Percentiles rank a stretch among this genome's conserved stretches.
Evolutionary conservation across 176 grass and related monocot species (phyloP).

Genomic region (Hsuehochloa calcarea): DNA sequence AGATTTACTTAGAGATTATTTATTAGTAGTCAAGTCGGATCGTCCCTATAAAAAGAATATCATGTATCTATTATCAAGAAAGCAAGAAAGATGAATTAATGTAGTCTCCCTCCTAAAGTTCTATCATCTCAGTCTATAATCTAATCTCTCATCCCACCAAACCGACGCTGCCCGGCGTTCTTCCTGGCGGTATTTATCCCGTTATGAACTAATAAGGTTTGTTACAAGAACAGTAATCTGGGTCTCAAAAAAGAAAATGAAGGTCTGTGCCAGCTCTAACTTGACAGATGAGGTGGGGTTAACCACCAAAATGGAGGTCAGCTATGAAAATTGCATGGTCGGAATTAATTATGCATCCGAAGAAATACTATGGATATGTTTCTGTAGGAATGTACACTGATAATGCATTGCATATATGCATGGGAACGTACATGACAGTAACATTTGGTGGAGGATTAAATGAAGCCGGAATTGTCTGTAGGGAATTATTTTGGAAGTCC

Average conservation of each 20-base stretch:
- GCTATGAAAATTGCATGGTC: slow-evolving; percentile 1
- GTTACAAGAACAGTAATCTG: background rate
- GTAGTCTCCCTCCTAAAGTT: no score
- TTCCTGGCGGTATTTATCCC: no score
- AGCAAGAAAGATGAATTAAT: no score
- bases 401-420: slow-evolving; percentile 28
- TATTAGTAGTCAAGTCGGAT: no score
- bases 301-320: slow-evolving; percentile 7
- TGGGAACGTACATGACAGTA: slow-evolving; percentile 63
- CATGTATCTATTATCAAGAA: no score
- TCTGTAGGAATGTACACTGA: slow-evolving; percentile 7
- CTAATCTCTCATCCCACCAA: no score
- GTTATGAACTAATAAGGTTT: no score
- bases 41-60: no score
- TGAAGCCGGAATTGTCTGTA: slow-evolving; percentile 50
- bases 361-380: slow-evolving; percentile 9
- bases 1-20: no score
- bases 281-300: background rate
- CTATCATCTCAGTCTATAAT: no score
- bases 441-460: slow-evolving; percentile 75
- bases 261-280: slow-evolving; percentile 6
- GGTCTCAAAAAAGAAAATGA: background rate
- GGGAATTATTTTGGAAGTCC: slow-evolving; percentile 84
- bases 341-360: background rate
- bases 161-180: no score